A percentile compares a stretch with the other conserved stretches of the same genome.
These are phyloP conservation scores for Astrocystis sublimbata DNA, from an alignment of 495 filamentous ascomycete genomes.

Conservation along the genomic window DNA sequence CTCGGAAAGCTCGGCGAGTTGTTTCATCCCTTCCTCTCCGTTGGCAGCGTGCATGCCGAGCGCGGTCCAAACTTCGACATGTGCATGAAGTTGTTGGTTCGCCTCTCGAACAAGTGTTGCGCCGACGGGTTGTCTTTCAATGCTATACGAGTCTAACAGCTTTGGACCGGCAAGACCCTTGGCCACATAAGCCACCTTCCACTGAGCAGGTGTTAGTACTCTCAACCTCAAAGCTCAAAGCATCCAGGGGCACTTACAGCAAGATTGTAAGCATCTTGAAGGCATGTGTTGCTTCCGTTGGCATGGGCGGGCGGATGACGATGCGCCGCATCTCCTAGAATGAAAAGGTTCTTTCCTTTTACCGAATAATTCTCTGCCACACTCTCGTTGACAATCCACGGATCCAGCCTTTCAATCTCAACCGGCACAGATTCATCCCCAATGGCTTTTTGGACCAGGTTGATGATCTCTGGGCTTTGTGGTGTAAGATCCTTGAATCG, in stretches of 20 bases:
- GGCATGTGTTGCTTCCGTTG: constrained; percentile 55
- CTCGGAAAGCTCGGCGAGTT: constrained; percentile 36
- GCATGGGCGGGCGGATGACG: constrained; percentile 55
- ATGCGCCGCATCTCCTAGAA: constrained; percentile 55
- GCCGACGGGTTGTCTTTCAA: constrained; percentile 54
- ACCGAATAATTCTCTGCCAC: constrained; percentile 43
- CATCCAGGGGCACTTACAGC: constrained; percentile 27
- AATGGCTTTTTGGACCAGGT: constrained; percentile 44
- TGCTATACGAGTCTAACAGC: constrained; percentile 52
- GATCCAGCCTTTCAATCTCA: constrained; percentile 48
- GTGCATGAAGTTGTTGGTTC: constrained; percentile 50
- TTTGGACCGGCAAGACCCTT: constrained; percentile 37
- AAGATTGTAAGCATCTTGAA: constrained; percentile 58
- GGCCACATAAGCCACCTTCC: constrained; percentile 56
- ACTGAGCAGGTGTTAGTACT: constrained; percentile 23
- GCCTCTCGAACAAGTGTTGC: constrained; percentile 48
- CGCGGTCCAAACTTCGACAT: constrained; percentile 45
- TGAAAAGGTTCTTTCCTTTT: constrained; percentile 35
- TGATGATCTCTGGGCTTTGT: constrained; percentile 42
- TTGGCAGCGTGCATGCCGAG: constrained; percentile 42
- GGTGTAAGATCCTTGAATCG: constrained; percentile 32
- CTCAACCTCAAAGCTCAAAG: not conserved
- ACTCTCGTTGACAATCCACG: constrained; percentile 57
- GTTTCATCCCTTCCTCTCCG: constrained; percentile 32
- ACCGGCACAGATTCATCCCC: constrained; percentile 48